Conservation (phyloP, 2,329 filamentous ascomycete species). For the Fusarium abutilonis region DNA sequence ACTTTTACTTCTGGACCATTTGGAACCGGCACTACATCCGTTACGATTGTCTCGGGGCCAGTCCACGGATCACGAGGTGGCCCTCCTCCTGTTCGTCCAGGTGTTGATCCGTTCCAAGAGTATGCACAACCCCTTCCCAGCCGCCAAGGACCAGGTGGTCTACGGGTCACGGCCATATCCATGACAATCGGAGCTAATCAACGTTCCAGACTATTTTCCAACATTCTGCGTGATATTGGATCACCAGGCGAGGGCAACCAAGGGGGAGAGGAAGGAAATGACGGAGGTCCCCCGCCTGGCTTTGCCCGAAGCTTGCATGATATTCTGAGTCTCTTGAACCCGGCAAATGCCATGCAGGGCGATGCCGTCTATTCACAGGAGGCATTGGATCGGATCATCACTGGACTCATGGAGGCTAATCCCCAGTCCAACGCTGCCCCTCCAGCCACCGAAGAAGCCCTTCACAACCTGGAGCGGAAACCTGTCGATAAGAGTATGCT, state of each 20-base stretch:
- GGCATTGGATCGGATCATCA: slow-evolving; percentile 87
- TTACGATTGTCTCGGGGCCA: slow-evolving; percentile 59
- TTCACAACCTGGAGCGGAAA: slow-evolving; percentile 76
- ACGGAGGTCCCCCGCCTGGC: slow-evolving; percentile 32
- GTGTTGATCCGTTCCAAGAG: slow-evolving; percentile 59
- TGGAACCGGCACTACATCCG: slow-evolving; percentile 56
- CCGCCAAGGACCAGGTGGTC: slow-evolving; percentile 24
- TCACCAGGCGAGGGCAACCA: slow-evolving; percentile 47
- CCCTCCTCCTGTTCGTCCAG: slow-evolving; percentile 19
- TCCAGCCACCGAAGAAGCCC: slow-evolving; percentile 79
- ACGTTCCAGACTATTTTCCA: slow-evolving; percentile 57
- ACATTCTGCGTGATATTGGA: slow-evolving; percentile 54
- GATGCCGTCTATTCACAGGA: slow-evolving; percentile 93
- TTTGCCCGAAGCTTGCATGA: slow-evolving; percentile 57
- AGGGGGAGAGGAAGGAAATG: slow-evolving; percentile 30
- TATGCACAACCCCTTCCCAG: slow-evolving; percentile 49
- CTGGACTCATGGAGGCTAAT: slow-evolving; percentile 86
- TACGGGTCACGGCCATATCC: slow-evolving; percentile 35
- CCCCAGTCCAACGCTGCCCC: slow-evolving; percentile 80
- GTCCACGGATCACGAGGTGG: slow-evolving; percentile 33
- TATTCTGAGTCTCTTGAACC: slow-evolving; percentile 65
- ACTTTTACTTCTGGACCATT: slow-evolving; percentile 52
- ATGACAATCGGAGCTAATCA: slow-evolving; percentile 48
- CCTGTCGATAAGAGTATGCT: slow-evolving; percentile 77
- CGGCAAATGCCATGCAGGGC: slow-evolving; percentile 66